Evolutionary conservation across 192 early-diverging fungal genomes (phyloP), one percentile per base, ranked within the genome.

Genomic region (Haplosporangium gracile): DNA sequence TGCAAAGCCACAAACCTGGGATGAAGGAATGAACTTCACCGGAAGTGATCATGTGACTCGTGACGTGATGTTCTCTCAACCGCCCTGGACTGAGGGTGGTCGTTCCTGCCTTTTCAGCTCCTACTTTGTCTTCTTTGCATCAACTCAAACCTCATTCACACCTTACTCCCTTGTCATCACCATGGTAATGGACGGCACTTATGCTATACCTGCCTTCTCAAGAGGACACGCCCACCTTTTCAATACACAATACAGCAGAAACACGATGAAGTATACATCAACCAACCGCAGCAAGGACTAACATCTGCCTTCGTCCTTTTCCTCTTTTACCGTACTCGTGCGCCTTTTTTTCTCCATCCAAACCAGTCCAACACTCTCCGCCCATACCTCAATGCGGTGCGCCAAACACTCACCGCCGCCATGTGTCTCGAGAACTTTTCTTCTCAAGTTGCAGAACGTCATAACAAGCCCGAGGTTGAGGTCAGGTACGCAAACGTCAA

Each of bases 391-490:
- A 93, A 94, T 57, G 98, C 98, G 49, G 97, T 98, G 15, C 96
- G 97, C 55, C 94, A 96, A 45, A 97, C 97, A 63, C 90, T 98
- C 69, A 98, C 97, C 22, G 98, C 98, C 18, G 96, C 97, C 2
- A 89, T 99, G 83, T 99, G 98, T 78, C 90, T 99, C 29, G 97
- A 98, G 88, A 99, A 98, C 92, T 99, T 99, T 90, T 94, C 96
- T 29, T 99, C 98, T 43, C 97, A 99, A 85, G 94, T 97, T 18
- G 97, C 97, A 34, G 98, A 99, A 82, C 92, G 98, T 79, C 98
- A 99, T 93, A 99, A 99, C 88, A 97, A 97, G 88, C 98, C 98
- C 70, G 98, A 99, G 89, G 94, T 99, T 29, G 98, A 99, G 88
- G 97, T 96, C 16, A 89, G 92, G 96, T 96, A 92, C 69, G 72